Evolutionary conservation across 805 yeast genomes (phyloP).

Genomic region (Candida suzukii): DNA sequence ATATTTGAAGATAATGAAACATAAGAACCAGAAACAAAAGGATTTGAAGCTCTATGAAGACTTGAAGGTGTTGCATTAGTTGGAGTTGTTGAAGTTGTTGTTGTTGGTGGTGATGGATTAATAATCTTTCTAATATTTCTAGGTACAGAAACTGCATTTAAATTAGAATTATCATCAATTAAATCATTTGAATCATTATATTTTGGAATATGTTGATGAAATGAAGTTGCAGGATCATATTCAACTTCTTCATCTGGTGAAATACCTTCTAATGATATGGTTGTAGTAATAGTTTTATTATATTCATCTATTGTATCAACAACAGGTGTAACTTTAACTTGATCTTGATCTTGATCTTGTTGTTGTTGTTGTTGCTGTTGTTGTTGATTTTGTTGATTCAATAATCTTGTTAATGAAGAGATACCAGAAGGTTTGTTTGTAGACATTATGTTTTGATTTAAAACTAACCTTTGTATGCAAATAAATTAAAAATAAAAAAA

Average conservation of each 20-base stretch:
- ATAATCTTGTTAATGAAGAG: constrained; percentile 27
- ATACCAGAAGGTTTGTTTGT: constrained; percentile 10
- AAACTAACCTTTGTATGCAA: too few species aligned
- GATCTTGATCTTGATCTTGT: constrained; percentile 6
- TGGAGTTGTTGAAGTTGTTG: constrained; percentile 1
- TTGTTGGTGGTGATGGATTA: not conserved
- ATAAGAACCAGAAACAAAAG: constrained; percentile 16
- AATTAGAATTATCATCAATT: not conserved
- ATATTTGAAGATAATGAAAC: constrained; percentile 50
- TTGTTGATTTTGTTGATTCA: constrained; percentile 20
- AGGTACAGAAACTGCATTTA: not conserved
- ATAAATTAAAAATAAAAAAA: too few species aligned
- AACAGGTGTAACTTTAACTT: constrained; percentile 9
- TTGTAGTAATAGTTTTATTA: constrained; percentile 24
- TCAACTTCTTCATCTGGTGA: constrained; percentile 21
- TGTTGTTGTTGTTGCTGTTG: constrained; percentile 10
- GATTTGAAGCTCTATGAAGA: constrained; percentile 1
- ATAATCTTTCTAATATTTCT: not conserved
- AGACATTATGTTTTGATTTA: too few species aligned
- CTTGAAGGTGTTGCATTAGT: constrained; percentile 1
- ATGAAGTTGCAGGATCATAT: not conserved
- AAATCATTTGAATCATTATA: constrained; percentile 8
- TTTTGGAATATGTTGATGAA: constrained; percentile 1
- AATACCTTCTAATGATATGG: constrained; percentile 26
- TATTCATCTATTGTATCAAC: constrained; percentile 6